Evolutionary conservation across 345 rosid genomes (phyloP).

Genomic region (Salix suchowensis): DNA sequence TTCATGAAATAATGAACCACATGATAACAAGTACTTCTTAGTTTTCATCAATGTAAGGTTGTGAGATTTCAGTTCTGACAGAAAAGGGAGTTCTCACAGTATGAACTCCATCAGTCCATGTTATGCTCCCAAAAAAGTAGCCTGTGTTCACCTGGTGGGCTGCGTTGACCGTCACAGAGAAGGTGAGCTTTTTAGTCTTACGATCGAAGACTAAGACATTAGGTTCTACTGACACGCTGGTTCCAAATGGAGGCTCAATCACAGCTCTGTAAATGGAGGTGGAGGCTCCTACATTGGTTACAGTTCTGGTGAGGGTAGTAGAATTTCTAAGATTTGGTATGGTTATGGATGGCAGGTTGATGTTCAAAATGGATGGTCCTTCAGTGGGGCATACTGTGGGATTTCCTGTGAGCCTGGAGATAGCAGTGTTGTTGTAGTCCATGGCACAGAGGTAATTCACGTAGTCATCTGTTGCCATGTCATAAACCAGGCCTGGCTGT

Average conservation of each 20-base stretch:
- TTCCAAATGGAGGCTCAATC: constrained; percentile 44
- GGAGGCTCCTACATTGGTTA: constrained; percentile 51
- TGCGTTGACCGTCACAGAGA: constrained; percentile 20
- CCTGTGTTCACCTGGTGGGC: constrained; percentile 33
- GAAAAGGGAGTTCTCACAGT: constrained; percentile 46
- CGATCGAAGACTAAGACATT: constrained; percentile 21
- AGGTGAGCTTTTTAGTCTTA: constrained; percentile 13
- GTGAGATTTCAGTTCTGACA: constrained; percentile 36
- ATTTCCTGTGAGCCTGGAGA: constrained; percentile 33
- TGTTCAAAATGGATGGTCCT: constrained; percentile 34
- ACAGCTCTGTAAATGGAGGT: constrained; percentile 36
- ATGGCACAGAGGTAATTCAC: constrained; percentile 51
- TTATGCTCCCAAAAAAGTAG: constrained; percentile 58
- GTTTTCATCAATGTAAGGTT: constrained; percentile 11
- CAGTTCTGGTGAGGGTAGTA: constrained; percentile 39
- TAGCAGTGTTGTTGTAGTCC: constrained; percentile 41
- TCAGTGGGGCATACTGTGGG: constrained; percentile 20
- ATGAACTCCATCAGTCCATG: constrained; percentile 42
- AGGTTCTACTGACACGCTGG: constrained; percentile 23
- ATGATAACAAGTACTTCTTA: neutral
- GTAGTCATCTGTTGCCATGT: constrained; percentile 46
- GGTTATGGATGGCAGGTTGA: constrained; percentile 65
- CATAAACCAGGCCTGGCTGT: constrained; percentile 62
- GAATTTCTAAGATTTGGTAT: constrained; percentile 43
- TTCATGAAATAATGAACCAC: neutral